phyloP scores from a whole-genome alignment of 2,329 filamentous ascomycete species.

The Elsinoe perseae region DNA sequence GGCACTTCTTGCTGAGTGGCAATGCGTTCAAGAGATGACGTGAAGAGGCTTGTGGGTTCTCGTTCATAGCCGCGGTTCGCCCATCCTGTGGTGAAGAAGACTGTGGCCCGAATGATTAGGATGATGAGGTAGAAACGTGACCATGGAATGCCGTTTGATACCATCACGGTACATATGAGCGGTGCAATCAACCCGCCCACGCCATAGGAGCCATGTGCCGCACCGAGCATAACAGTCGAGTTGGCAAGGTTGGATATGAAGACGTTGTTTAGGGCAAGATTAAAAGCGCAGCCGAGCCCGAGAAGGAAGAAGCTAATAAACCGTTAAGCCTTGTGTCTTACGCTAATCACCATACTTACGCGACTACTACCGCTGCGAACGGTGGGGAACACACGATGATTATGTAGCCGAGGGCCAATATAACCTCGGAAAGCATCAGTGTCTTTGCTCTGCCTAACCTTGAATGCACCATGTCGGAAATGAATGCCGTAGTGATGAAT shows the following conservation, averaged over 20 bases:
- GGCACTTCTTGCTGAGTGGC: slow-evolving; percentile 31
- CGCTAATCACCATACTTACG: slow-evolving; percentile 24
- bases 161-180: slow-evolving; percentile 66
- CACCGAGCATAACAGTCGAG: slow-evolving; percentile 48
- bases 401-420: slow-evolving; percentile 55
- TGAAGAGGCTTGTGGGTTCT: slow-evolving; percentile 44
- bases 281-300: slow-evolving; percentile 45
- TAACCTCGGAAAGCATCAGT: slow-evolving; percentile 50
- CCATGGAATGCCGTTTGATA: slow-evolving; percentile 56
- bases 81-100: slow-evolving; percentile 54
- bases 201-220: slow-evolving; percentile 57
- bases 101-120: slow-evolving; percentile 50
- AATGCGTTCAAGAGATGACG: slow-evolving; percentile 38
- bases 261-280: slow-evolving; percentile 49
- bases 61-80: slow-evolving; percentile 63
- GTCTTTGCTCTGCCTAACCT: slow-evolving; percentile 59
- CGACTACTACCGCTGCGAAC: slow-evolving; percentile 57
- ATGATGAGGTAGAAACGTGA: slow-evolving; percentile 65
- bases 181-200: slow-evolving; percentile 52
- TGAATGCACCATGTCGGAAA: slow-evolving; percentile 56
- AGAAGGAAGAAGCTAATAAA: slow-evolving; percentile 58
- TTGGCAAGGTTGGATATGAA: slow-evolving; percentile 49
- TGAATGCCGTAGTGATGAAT: slow-evolving; percentile 64
- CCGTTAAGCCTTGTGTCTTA: slow-evolving; percentile 19
- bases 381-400: slow-evolving; percentile 61